A percentile compares a stretch with the other conserved stretches of the same genome.
These are phyloP conservation scores for Ocimum tenuiflorum DNA, from an alignment of 257 asterid genomes.

Conservation along the genomic window DNA sequence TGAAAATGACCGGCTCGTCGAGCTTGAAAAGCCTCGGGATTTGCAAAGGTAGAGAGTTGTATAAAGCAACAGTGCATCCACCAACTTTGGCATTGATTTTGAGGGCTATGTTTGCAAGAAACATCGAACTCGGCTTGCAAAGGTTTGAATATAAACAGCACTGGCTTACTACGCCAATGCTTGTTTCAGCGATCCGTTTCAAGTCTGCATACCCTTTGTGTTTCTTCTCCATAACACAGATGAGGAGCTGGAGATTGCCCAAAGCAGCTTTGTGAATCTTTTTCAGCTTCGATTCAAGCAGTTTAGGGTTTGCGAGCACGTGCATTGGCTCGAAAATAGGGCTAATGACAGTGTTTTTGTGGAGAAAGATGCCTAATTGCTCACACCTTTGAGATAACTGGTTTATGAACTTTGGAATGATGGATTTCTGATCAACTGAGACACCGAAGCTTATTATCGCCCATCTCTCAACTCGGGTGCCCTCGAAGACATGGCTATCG, in stretches of 20 bases:
- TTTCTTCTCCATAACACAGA: constrained; percentile 90
- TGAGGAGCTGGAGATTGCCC: constrained; percentile 69
- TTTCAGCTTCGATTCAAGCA: constrained; percentile 66
- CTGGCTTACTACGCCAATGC: constrained; percentile 71
- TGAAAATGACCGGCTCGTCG: constrained; percentile 70
- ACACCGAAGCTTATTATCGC: constrained; percentile 83
- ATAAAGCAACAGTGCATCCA: constrained; percentile 84
- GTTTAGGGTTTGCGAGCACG: constrained; percentile 59
- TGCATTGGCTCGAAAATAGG: constrained; percentile 84
- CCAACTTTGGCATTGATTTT: constrained; percentile 95
- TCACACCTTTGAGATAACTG: constrained; percentile 73
- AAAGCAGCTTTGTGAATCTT: constrained; percentile 49
- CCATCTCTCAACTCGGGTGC: constrained; percentile 76
- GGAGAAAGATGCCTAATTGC: constrained; percentile 67
- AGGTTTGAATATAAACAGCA: constrained; percentile 82
- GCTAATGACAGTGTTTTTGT: constrained; percentile 40
- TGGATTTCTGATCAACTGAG: constrained; percentile 55
- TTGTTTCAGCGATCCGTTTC: constrained; percentile 83
- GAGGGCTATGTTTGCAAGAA: constrained; percentile 79
- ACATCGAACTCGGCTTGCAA: constrained; percentile 55
- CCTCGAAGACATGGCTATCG: constrained; percentile 84
- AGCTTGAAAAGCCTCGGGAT: constrained; percentile 62
- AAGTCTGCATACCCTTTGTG: constrained; percentile 93
- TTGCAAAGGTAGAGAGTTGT: constrained; percentile 60
- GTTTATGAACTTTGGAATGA: constrained; percentile 57